Evolutionary conservation across 2,329 filamentous ascomycete genomes (phyloP).

Genomic region (Pseudogymnoascus sp.): DNA sequence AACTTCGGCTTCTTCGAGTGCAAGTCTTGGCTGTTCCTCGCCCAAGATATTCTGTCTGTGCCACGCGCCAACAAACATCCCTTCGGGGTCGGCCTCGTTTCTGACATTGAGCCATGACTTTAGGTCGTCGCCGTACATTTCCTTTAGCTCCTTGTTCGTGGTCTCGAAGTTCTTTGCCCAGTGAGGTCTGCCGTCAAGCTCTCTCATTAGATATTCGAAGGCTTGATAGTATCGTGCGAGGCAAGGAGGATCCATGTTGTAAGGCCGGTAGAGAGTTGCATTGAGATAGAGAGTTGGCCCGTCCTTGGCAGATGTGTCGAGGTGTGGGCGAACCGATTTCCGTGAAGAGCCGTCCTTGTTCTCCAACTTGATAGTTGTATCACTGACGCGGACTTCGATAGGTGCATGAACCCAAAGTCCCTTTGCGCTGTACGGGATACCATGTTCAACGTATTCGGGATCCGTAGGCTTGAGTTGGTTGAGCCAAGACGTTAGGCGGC

Average conservation of each 20-base stretch:
- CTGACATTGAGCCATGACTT: slow-evolving; percentile 60
- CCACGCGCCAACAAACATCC: slow-evolving; percentile 88
- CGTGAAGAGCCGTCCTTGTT: slow-evolving; percentile 10
- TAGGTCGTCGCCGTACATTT: slow-evolving; percentile 62
- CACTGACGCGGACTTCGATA: slow-evolving; percentile 79
- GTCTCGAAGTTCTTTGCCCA: slow-evolving; percentile 87
- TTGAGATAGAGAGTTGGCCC: slow-evolving; percentile 81
- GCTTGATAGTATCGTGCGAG: slow-evolving; percentile 73
- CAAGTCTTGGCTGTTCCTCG: slow-evolving; percentile 16
- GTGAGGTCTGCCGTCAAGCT: slow-evolving; percentile 73
- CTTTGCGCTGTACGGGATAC: slow-evolving; percentile 73
- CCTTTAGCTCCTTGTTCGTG: slow-evolving; percentile 51
- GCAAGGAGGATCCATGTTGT: slow-evolving; percentile 69
- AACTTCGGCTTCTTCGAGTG: slow-evolving; percentile 25
- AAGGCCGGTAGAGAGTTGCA: slow-evolving; percentile 80
- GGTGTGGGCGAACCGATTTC: slow-evolving; percentile 46
- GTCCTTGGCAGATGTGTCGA: slow-evolving; percentile 63
- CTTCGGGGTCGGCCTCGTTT: slow-evolving; percentile 65
- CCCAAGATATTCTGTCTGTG: slow-evolving; percentile 61
- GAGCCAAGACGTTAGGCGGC: slow-evolving; percentile 78
- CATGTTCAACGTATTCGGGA: slow-evolving; percentile 51
- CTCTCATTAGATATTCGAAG: slow-evolving; percentile 85
- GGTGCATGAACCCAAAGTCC: slow-evolving; percentile 82
- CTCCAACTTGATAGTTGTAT: slow-evolving; percentile 46
- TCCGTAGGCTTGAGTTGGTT: slow-evolving; percentile 56